phyloP scores from a whole-genome alignment of 139 green algal genomes.

The Chloropicon primus region DNA sequence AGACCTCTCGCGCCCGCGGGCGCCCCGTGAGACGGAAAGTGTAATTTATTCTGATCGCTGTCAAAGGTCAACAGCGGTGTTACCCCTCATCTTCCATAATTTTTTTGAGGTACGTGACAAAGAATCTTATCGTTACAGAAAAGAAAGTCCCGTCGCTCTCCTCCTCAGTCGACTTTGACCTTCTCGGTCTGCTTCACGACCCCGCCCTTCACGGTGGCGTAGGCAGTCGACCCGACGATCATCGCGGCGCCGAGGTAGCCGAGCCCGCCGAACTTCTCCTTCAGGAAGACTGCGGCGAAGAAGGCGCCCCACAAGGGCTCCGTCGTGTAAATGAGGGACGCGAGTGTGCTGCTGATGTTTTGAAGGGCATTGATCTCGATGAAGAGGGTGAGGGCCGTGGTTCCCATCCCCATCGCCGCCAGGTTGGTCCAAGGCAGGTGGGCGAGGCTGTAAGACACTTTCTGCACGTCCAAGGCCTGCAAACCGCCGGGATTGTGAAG shows the following conservation, averaged over 20 bases:
- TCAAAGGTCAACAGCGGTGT: too few species aligned
- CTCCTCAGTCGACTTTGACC: not conserved
- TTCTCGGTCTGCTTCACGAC: not conserved
- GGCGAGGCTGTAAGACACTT: not conserved
- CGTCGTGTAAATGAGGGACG: slow-evolving; percentile 50
- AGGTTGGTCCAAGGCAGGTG: not conserved
- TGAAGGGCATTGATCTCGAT: slow-evolving; percentile 37
- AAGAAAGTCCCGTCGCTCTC: too few species aligned
- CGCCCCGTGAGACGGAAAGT: too few species aligned
- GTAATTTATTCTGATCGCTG: too few species aligned
- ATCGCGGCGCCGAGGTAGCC: slow-evolving; percentile 42
- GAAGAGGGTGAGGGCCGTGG: not conserved
- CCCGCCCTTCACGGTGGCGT: not conserved
- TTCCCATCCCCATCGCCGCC: not conserved
- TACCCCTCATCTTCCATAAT: too few species aligned
- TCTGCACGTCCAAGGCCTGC: not conserved
- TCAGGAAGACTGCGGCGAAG: slow-evolving; percentile 38
- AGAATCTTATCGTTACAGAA: too few species aligned
- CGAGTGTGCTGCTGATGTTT: slow-evolving; percentile 38
- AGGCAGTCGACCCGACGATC: slow-evolving; percentile 31
- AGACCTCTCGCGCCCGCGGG: too few species aligned
- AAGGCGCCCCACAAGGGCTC: slow-evolving; percentile 44
- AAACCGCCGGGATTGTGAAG: not conserved
- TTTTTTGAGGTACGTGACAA: too few species aligned
- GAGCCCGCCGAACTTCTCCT: slow-evolving; percentile 42